Evolutionary conservation across 306 rosid species (phyloP), one percentile per base, ranked within the genome.

Genomic region (Notholithocarpus densiflorus): DNA sequence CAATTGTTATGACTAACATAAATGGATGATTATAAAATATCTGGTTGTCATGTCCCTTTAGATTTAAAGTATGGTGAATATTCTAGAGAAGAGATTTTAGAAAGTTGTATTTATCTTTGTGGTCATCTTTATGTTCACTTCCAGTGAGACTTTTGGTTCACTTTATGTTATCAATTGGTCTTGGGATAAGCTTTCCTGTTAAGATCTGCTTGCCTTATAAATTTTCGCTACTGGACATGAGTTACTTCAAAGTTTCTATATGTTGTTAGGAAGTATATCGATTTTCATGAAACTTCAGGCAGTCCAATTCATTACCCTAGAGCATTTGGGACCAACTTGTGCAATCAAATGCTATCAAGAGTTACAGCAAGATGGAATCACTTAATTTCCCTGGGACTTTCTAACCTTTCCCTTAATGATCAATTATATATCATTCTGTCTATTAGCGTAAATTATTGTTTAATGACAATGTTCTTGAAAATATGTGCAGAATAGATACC

Each of bases 401-500:
- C 70, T 52, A 56, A 40, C 24, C 24, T 68, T 69, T 60, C 23
- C 78, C 52, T 54, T 79, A 1, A 45, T 66, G 54, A 73, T 57
- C 60, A 34, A 73, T 19, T 66, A 19, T 34, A 5, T 37, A 27
- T 77, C 5, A 13, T 34, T 32, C 53, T 56, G 48, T 53, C 77
- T 27, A 12, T 5, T 11, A n/a, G 34, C 61, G 37, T 65, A 52
- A 32, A 24, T 26, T 66, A 52, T 45, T 31, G 20, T 21, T 53
- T 72, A 34, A 10, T 89, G 79, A 81, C 76, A 66, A 64, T 45
- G 72, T 72, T 68, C 68, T 77, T 45, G 31, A 71, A 40, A 15
- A 75, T 64, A 79, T 75, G 20, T 48, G 53, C 90, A 90, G 97
- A 75, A 40, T 54, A 18, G 81, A 80, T 73, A 79, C 21, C 92